Percentiles rank a stretch among this genome's conserved stretches.
phyloP scores from a whole-genome alignment of 257 asterid species.

The Leptodermis oblonga region DNA sequence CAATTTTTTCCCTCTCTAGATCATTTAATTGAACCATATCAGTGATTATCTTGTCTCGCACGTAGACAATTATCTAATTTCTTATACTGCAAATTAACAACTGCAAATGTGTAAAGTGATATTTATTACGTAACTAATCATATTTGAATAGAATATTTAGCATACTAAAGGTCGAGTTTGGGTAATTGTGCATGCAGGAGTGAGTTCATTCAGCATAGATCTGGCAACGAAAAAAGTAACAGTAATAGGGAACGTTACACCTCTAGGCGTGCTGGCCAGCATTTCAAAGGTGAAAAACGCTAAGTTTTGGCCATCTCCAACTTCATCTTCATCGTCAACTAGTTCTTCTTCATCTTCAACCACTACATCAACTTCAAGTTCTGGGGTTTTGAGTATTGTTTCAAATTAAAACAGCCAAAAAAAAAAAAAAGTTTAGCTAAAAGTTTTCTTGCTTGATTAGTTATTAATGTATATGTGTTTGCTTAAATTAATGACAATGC shows the following conservation, averaged over 20 bases:
- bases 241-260: slow-evolving; percentile 63
- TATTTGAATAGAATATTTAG: no score
- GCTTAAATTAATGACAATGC: neutral
- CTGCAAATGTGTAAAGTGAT: no score
- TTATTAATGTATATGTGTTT: neutral
- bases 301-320: slow-evolving; percentile 68
- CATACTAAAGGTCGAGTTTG: neutral
- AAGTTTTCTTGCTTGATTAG: neutral
- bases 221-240: slow-evolving; percentile 74
- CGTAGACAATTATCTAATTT: no score
- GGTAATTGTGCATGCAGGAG: slow-evolving; percentile 56
- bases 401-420: neutral
- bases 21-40: no score
- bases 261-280: slow-evolving; percentile 61
- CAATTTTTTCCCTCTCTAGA: no score
- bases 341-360: slow-evolving; percentile 21
- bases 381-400: slow-evolving; percentile 8
- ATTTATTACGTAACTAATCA: no score
- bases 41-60: no score
- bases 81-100: no score
- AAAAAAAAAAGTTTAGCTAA: neutral
- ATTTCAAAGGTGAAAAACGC: slow-evolving; percentile 80
- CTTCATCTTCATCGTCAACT: slow-evolving; percentile 22
- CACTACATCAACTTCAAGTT: neutral
- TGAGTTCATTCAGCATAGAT: slow-evolving; percentile 69